Base-by-base conservation (phyloP, 208 protist species). In the Wallacemonas sp. region DNA sequence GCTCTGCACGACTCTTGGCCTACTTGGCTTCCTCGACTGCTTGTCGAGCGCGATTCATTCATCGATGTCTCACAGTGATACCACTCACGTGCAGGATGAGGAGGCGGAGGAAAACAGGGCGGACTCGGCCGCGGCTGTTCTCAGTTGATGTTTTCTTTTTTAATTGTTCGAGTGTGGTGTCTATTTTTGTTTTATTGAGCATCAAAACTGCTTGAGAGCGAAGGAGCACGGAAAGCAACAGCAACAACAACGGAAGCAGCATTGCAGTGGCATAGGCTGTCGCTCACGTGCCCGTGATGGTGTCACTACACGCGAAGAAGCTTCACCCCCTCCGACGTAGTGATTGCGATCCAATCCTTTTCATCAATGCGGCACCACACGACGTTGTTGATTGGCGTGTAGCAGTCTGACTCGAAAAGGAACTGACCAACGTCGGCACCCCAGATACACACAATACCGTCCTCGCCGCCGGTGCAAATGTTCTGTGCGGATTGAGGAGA, bases 381-480 rank as follows among this genome's bases (percentile, higher is more conserved):
- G 21, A 94, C 86, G 46, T 87, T 93, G 73, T 96, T 96, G 57
- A 96, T 93, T 4, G 87, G 83, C 14, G 76, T 70, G 16, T 82
- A 85, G 23, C 76, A 81, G 34, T 83, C 70, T 26, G 84, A 89
- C 65, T 82, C 68, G 54, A 88, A 79, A 21, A 91, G 56, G 9
- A 82, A 85, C 26, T 65, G 72, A 0, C 75, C 80, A 38, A 71
- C 44, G 21, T 85, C 79, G 2, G 73, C 73, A 29, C 78, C 94
- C 98, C 98, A 99, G 48, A 99, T 99, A 48, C 99, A 93, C 5
- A 96, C 98, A 46, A 98, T 85, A 2, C 76, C 87, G 67, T 99
- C 98, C 72, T 99, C 98, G 17, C 90, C 97, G n/a, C 93, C 95
- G 29, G 94, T 97, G 73, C 90, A 96, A 23, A 98, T 88, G 81